A percentile compares a stretch with the other conserved stretches of the same genome.
Conservation (phyloP, 306 rosid genomes). For the Vigna reflexopilosa region DNA sequence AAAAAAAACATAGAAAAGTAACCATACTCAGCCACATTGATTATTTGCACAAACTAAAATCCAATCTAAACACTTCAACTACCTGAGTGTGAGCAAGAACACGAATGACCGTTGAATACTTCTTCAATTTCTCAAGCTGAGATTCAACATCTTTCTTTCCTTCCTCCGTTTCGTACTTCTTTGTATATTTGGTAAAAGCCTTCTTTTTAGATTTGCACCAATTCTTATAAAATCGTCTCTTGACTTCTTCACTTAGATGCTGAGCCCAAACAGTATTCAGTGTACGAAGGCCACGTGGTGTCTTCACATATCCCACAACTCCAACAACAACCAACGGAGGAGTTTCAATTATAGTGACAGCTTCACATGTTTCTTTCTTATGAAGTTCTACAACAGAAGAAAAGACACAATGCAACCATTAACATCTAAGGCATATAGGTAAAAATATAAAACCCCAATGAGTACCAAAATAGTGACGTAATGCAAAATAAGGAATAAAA, state of each 20-base stretch:
- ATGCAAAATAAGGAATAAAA: too few relatives aligned
- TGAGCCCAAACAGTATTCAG: constrained; percentile 83
- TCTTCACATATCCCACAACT: constrained; percentile 76
- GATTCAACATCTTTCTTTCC: constrained; percentile 67
- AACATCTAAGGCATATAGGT: too few relatives aligned
- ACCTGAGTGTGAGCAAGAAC: constrained; percentile 92
- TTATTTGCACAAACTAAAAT: too few relatives aligned
- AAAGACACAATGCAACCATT: too few relatives aligned
- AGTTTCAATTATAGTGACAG: constrained; percentile 80
- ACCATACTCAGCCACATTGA: too few relatives aligned
- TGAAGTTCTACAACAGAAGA: constrained; percentile 61
- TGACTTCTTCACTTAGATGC: constrained; percentile 79
- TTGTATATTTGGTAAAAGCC: constrained; percentile 72
- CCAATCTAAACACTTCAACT: background rate
- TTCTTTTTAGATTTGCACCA: constrained; percentile 87
- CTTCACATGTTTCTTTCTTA: constrained; percentile 88
- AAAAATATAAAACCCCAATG: too few relatives aligned
- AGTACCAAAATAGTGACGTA: too few relatives aligned
- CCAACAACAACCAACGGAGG: constrained; percentile 82
- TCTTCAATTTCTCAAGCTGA: constrained; percentile 73
- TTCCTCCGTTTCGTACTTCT: constrained; percentile 62
- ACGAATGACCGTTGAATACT: constrained; percentile 66
- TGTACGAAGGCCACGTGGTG: constrained; percentile 71
- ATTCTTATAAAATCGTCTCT: constrained; percentile 79
- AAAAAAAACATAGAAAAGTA: background rate